Evolutionary conservation across 441 rosid genomes (phyloP).

Genomic region (Omphalea diandra): DNA sequence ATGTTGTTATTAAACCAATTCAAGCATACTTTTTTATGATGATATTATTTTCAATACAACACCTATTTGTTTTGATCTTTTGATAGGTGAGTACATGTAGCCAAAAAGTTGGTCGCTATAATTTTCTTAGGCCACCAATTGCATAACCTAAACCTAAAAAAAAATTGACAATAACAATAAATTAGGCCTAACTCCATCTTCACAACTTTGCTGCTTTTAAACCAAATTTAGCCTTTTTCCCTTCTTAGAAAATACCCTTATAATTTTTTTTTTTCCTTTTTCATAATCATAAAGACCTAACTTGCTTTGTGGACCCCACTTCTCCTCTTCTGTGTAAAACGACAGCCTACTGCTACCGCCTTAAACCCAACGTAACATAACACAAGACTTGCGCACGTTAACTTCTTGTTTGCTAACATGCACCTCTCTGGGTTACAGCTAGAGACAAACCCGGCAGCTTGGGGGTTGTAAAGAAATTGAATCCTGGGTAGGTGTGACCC

Average conservation of each 20-base stretch:
- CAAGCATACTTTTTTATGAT: no score
- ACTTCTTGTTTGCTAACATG: slow-evolving; percentile 4
- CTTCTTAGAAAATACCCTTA: no score
- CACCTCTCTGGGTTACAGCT: no score
- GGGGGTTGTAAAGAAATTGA: no score
- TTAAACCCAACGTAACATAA: not conserved
- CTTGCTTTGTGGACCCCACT: not conserved
- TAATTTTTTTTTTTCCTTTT: not conserved
- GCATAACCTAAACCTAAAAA: not conserved
- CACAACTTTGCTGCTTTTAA: no score
- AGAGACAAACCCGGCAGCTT: no score
- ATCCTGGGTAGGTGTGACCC: no score
- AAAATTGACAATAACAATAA: not conserved
- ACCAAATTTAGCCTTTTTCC: no score
- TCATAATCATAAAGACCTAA: not conserved
- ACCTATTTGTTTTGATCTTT: not conserved
- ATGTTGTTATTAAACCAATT: no score
- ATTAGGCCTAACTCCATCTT: not conserved
- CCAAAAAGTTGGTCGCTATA: not conserved
- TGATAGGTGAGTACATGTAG: not conserved
- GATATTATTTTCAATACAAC: no score
- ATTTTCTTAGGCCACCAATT: not conserved
- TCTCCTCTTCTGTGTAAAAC: not conserved
- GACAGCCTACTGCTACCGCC: slow-evolving; percentile 17
- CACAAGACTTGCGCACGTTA: not conserved